Base-by-base conservation (phyloP, 2,329 filamentous ascomycete genomes). In the Fusarium irregulare region DNA sequence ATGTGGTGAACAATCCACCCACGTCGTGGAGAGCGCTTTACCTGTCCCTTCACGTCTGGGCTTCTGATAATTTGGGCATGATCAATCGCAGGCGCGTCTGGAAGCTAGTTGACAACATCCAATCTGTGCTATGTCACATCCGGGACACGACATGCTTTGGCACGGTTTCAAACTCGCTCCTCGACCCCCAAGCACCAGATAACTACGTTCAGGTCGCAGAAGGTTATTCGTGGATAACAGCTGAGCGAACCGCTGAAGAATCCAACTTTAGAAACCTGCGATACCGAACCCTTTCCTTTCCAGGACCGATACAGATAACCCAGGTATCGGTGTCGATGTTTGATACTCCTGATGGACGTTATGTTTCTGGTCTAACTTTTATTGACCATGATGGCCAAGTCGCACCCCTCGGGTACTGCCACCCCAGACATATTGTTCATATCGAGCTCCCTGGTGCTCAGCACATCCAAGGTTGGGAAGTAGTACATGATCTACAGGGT, bases 11-110 rank as follows among this genome's bases (percentile, higher is more conserved):
- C 4, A 10, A 42, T 2, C 42, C 45, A 2, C 70, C 14, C 14
- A 25, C 51, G 12, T 71, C 68, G 1, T 71, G 68, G 63, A 49
- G 58, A 2, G 20, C 62, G 0, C n/a, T 56, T 1, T 56, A 41
- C 3, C 23, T 50, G 12, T 56, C 54, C 1, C 45, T 56, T 56
- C 45, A 23, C 4, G 30, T 56, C 16, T 56, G 45, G 54, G 30
- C 30, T n/a, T n/a, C n/a, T n/a, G 44, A 56, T 1, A 49, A 21
- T 27, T 6, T 4, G 5, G 30, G 5, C 10, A 56, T 56, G 32
- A 4, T 1, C 2, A 49, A n/a, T 30, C 54, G 54, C 1, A 23
- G 3, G 4, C 42, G 44, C 21, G 8, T 56, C 9, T 56, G 54
- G 54, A 27, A 11, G n/a, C 6, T 30, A 4, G 7, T n/a, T 12